Evolutionary conservation across 2,329 filamentous ascomycete species (phyloP), one percentile per base, ranked within the genome.

Genomic region (Fonsecaea pedrosoi): DNA sequence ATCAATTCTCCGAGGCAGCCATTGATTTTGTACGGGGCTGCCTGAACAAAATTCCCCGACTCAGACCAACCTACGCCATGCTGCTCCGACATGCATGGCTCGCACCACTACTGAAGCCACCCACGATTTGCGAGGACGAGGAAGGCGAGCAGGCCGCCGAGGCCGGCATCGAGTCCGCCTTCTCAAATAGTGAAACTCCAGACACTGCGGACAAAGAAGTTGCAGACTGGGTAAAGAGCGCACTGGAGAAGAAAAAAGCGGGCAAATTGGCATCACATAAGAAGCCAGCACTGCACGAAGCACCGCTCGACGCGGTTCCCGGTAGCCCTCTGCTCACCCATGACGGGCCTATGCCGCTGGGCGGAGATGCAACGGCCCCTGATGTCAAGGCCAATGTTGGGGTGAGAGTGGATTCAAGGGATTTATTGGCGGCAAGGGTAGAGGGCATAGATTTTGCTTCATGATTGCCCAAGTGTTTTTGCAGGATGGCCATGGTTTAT

Each of bases 11-110:
- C 0, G 86, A 90, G 64, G 85, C 87, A 5, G 92, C 94, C 1
- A 89, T 89, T 64, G 90, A 94, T 73, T 99, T 99, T 80, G 94
- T 99, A 30, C 85, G 86, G 45, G 90, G 90, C 54, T 98, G 95
- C 77, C 84, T 99, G 55, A 93, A 97, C 83, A 99, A 99, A 79
- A 90, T 92, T 25, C 92, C 95, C 8, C 91, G 92, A 72, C 87
- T 96, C 67, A 89, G 95, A n/a, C 94, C 94, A n/a, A 95, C 91
- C 0, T 99, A 99, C 77, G 88, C 90, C 60, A 93, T 92, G 84
- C 86, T 99, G 4, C 85, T 99, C 10, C 88, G 92, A 74, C 94
- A 98, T 76, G 88, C 92, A 34, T 99, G 95, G 95, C 85, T 99
- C 4, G 85, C 88, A 8, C 84, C 87, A 0, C 83, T 97, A 42